These are phyloP conservation scores for Strobilomyces confusus DNA, from an alignment of 768 basidiomycete species.

Conservation along the genomic window DNA sequence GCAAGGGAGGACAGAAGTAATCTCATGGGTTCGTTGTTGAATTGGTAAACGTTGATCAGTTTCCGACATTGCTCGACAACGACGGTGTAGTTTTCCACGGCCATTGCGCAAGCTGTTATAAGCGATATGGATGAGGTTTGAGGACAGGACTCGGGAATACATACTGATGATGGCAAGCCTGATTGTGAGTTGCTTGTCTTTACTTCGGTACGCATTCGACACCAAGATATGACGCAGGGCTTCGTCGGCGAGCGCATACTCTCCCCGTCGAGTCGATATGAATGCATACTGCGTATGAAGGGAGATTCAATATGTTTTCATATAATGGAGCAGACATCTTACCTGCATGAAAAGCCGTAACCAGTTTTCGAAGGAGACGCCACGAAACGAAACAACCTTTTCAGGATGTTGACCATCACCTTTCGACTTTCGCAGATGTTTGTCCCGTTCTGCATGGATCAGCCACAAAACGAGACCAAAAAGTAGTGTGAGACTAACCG, in stretches of 20 bases:
- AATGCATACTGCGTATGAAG: conserved; percentile 61
- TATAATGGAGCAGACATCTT: not conserved
- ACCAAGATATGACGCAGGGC: conserved; percentile 69
- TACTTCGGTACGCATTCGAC: conserved; percentile 69
- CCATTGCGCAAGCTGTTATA: conserved; percentile 66
- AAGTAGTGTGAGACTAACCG: conserved; percentile 21
- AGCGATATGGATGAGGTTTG: not conserved
- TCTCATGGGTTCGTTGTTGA: conserved; percentile 82
- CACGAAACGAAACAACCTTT: conserved; percentile 69
- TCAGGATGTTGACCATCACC: conserved; percentile 37
- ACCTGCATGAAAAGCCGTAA: conserved; percentile 83
- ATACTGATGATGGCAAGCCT: conserved; percentile 74
- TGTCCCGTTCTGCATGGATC: conserved; percentile 20
- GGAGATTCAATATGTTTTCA: not conserved
- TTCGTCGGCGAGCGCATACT: conserved; percentile 68
- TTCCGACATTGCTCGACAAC: conserved; percentile 77
- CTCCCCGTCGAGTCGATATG: conserved; percentile 56
- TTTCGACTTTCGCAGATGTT: conserved; percentile 45
- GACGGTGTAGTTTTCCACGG: conserved; percentile 47
- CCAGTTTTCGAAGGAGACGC: conserved; percentile 83
- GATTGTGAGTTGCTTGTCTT: conserved; percentile 62
- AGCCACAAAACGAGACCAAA: not conserved
- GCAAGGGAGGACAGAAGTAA: conserved; percentile 72
- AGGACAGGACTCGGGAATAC: not conserved
- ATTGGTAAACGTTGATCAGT: conserved; percentile 71